Evolutionary conservation across 2,329 filamentous ascomycete species (phyloP).

Genomic region (Escovopsis sp.): DNA sequence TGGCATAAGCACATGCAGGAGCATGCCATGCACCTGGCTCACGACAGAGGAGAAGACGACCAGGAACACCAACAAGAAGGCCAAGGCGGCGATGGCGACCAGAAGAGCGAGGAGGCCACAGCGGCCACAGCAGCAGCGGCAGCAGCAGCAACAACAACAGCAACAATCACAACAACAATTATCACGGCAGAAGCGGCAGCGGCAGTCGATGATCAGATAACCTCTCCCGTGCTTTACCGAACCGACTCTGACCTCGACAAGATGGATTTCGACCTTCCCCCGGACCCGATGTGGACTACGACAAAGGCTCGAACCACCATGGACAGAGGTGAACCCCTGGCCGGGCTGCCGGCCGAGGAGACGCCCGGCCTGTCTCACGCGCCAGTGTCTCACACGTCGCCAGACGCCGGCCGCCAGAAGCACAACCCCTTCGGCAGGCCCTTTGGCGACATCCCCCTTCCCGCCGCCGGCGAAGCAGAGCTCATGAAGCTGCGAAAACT

Average conservation of each 20-base stretch:
- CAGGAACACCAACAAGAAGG: slow-evolving; percentile 13
- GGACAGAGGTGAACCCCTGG: slow-evolving; percentile 15
- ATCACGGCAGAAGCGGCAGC: too few species aligned
- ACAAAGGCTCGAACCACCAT: slow-evolving; percentile 16
- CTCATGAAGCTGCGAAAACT: slow-evolving; percentile 34
- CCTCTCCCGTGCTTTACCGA: slow-evolving; percentile 13
- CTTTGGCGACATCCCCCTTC: slow-evolving; percentile 24
- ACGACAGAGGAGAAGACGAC: slow-evolving; percentile 22
- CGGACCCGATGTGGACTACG: slow-evolving; percentile 28
- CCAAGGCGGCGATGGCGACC: slow-evolving; percentile 9
- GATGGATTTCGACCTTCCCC: slow-evolving; percentile 25
- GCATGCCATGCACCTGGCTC: slow-evolving; percentile 52
- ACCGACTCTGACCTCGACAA: slow-evolving; percentile 29
- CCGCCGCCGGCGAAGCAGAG: slow-evolving; percentile 23
- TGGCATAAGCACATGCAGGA: slow-evolving; percentile 70
- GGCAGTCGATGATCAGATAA: slow-evolving; percentile 7
- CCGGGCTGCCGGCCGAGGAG: slow-evolving; percentile 6
- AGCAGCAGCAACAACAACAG: too few species aligned
- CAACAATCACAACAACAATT: too few species aligned
- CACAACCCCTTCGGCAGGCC: slow-evolving; percentile 27
- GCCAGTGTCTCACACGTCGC: slow-evolving; percentile 20
- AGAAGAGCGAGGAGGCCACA: slow-evolving; percentile 8
- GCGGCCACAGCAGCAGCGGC: too few species aligned
- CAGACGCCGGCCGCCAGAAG: slow-evolving; percentile 24
- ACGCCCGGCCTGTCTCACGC: slow-evolving; percentile 5